Percentiles rank a stretch among this genome's conserved stretches.
These are phyloP conservation scores for Candida parachauliodes DNA, from an alignment of 805 yeast species.

Conservation along the genomic window DNA sequence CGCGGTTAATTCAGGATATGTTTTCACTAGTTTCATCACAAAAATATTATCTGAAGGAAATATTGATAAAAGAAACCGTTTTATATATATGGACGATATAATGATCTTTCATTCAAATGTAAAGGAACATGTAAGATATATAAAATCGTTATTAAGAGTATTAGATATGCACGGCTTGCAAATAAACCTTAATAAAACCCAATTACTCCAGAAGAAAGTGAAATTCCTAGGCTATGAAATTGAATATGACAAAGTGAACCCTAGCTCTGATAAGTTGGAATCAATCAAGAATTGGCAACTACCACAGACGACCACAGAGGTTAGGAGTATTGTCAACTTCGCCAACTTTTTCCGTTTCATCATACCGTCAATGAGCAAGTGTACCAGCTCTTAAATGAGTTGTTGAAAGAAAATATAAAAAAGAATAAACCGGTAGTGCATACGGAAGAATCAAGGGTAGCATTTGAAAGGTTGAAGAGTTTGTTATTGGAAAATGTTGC, in stretches of 20 bases:
- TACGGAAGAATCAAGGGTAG: background rate
- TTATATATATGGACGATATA: too few relatives aligned
- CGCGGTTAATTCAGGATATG: background rate
- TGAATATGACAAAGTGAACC: background rate
- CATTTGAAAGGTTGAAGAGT: background rate
- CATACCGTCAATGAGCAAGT: background rate
- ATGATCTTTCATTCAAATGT: too few relatives aligned
- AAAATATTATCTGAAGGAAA: background rate
- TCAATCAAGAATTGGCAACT: background rate
- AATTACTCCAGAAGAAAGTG: background rate
- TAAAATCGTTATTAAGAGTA: too few relatives aligned
- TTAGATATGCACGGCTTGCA: background rate
- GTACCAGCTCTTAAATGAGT: background rate
- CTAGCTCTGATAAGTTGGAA: background rate
- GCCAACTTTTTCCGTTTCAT: background rate
- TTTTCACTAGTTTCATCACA: background rate
- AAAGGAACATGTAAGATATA: too few relatives aligned
- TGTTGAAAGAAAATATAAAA: background rate
- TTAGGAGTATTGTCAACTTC: background rate
- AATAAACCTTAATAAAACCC: background rate
- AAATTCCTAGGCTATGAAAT: background rate
- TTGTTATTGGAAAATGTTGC: background rate
- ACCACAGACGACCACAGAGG: background rate
- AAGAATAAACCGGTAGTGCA: background rate
- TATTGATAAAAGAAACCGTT: too few relatives aligned